Conservation (phyloP, 1,139 yeast species). For the Saccharomycopsis hybrid region DNA sequence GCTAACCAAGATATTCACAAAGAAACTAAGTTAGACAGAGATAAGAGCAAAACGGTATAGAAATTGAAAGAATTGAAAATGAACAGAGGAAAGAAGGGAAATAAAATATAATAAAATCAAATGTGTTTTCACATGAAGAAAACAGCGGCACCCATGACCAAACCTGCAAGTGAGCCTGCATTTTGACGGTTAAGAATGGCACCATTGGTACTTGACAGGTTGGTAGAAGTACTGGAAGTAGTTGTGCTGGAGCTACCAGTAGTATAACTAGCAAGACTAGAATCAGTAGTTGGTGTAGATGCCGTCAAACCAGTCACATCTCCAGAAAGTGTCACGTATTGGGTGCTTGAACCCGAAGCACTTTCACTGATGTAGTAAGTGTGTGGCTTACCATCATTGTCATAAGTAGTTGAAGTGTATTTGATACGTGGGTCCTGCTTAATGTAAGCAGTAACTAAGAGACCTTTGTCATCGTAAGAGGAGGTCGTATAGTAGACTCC, state of each 20-base stretch:
- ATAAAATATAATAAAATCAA: not conserved
- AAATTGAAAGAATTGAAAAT: not conserved
- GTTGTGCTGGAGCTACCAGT: not conserved
- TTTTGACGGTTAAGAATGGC: not conserved
- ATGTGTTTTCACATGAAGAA: not conserved
- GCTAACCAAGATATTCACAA: too few relatives aligned
- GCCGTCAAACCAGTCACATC: conserved; percentile 10
- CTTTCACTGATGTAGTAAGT: conserved; percentile 14
- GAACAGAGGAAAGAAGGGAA: not conserved
- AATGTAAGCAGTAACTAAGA: conserved; percentile 8
- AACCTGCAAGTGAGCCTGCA: not conserved
- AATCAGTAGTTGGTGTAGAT: conserved; percentile 16
- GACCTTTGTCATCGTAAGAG: conserved; percentile 15
- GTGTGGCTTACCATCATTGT: conserved; percentile 15
- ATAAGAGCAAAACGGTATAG: not conserved
- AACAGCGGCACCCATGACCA: not conserved
- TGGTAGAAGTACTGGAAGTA: not conserved
- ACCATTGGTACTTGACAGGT: not conserved
- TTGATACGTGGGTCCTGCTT: conserved; percentile 10
- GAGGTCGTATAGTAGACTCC: conserved; percentile 17
- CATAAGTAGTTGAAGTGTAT: conserved; percentile 18
- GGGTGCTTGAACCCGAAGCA: not conserved
- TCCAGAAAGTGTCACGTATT: not conserved
- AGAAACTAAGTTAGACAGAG: too few relatives aligned
- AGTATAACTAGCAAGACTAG: not conserved